phyloP scores from a whole-genome alignment of 2,329 filamentous ascomycete species.

The Furcasterigmium sp. region DNA sequence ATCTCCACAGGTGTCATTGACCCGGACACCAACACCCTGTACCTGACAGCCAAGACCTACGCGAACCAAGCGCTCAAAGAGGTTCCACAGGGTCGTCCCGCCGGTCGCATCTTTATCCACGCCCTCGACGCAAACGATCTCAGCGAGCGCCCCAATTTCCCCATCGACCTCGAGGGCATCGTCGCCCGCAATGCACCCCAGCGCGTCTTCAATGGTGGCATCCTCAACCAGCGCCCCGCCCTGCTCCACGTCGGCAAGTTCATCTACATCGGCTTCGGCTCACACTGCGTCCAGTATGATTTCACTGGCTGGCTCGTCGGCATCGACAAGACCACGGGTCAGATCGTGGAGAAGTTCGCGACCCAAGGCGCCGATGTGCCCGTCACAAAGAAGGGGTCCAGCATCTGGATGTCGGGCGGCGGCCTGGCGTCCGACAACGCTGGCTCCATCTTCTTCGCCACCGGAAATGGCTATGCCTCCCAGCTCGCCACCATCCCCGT shows the following conservation, averaged over 20 bases:
- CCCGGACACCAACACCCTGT: constrained; percentile 34
- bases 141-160: constrained; percentile 32
- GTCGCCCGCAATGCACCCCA: constrained; percentile 36
- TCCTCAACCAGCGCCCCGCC: constrained; percentile 43
- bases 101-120: constrained; percentile 27
- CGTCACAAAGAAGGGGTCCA: constrained; percentile 24
- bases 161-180: constrained; percentile 39
- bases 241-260: constrained; percentile 37
- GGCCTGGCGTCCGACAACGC: constrained; percentile 28
- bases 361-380: constrained; percentile 28
- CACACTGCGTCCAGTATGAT: constrained; percentile 50
- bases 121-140: constrained; percentile 31
- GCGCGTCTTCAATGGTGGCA: constrained; percentile 45
- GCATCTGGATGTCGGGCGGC: constrained; percentile 35
- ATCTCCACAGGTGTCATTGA: constrained; percentile 40
- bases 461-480: constrained; percentile 32
- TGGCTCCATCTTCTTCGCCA: constrained; percentile 29
- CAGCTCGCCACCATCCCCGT: constrained; percentile 28
- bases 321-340: constrained; percentile 33
- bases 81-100: constrained; percentile 22
- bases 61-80: constrained; percentile 20
- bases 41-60: constrained; percentile 37
- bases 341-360: constrained; percentile 30
- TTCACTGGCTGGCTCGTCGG: constrained; percentile 47
- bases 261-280: constrained; percentile 47